Conservation (phyloP, 2,329 filamentous ascomycete genomes). For the Ophidiomyces ophidiicola region DNA sequence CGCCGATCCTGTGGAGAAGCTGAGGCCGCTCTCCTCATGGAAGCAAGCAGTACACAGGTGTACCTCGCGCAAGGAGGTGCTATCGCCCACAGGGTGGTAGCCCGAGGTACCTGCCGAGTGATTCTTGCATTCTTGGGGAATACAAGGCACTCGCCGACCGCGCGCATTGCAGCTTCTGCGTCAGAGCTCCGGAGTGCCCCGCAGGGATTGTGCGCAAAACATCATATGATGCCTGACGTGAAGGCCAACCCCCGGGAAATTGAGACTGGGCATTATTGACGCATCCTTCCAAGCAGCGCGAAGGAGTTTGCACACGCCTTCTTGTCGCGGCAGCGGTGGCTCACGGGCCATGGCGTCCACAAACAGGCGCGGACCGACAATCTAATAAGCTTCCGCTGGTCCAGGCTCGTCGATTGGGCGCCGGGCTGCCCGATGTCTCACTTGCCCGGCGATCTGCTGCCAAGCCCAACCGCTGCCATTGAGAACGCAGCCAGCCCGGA, state of each 20-base stretch:
- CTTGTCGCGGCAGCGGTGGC: no score
- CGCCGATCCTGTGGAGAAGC: conserved; percentile 6
- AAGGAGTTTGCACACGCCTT: no score
- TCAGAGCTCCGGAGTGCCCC: not conserved
- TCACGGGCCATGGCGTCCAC: no score
- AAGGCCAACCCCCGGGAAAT: not conserved
- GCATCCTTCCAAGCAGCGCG: not conserved
- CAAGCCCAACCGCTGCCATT: not conserved
- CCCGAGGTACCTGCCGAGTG: not conserved
- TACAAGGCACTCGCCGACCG: no score
- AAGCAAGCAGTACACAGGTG: conserved; percentile 5
- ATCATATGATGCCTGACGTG: conserved; percentile 1
- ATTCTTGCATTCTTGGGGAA: no score
- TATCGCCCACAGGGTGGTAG: not conserved
- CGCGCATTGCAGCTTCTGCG: not conserved
- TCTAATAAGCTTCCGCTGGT: no score
- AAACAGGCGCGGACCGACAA: no score
- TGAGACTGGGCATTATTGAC: not conserved
- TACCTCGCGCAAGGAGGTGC: not conserved
- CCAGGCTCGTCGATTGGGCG: no score
- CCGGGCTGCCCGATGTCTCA: no score
- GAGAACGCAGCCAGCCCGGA: not conserved
- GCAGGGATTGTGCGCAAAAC: conserved; percentile 2
- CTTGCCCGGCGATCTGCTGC: conserved; percentile 6
- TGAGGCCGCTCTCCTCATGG: no score